Evolutionary conservation across 805 yeast species (phyloP), one percentile per base, ranked within the genome.

Genomic region (Torulaspora franciscae): DNA sequence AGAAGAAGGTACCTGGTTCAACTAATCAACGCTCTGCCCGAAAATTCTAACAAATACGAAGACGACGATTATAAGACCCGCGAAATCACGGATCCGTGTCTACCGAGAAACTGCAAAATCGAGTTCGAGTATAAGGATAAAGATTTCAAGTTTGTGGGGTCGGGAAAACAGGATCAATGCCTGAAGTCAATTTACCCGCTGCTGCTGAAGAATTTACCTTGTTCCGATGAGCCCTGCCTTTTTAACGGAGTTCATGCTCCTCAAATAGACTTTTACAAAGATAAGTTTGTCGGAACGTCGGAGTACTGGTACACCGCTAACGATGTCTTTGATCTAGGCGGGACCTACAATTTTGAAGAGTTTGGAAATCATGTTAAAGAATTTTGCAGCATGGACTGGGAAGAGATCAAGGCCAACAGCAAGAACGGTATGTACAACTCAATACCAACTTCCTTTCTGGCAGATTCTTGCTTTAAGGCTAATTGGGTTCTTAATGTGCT

Each of bases 231-330:
- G 29, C 98, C 97, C 1, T 93, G 99, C 65, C 68, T 91, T 26
- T 93, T 93, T 63, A 89, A 90, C 65, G 99, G 98, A 26, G 88
- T 88, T 11, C 97, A 91, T 68, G 96, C 89, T 0, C 99, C 99
- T 4, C 77, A 74, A 25, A 79, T 93, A 49, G 88, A 90, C 66
- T 88, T 87, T 59, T 73, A 75, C 10, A 73, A 73, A 39, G 95
- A 88, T 57, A 84, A 80, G 57, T 90, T 93, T 65, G 84, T 93
- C 24, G 99, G 99, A 0, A 83, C 91, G 17, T 86, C 96, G 6
- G 99, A 93, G 65, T 93, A 88, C 68, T 93, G 98, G 97, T 91
- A 93, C 62, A 88, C 97, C 0, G 90, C 96, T 3, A 85, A 89
- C 57, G 98, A 91, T 59, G 78, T 91, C 3, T 90, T 90, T 62